Evolutionary conservation across 2,329 filamentous ascomycete genomes (phyloP).

Genomic region (Sordariomycetes sp.): DNA sequence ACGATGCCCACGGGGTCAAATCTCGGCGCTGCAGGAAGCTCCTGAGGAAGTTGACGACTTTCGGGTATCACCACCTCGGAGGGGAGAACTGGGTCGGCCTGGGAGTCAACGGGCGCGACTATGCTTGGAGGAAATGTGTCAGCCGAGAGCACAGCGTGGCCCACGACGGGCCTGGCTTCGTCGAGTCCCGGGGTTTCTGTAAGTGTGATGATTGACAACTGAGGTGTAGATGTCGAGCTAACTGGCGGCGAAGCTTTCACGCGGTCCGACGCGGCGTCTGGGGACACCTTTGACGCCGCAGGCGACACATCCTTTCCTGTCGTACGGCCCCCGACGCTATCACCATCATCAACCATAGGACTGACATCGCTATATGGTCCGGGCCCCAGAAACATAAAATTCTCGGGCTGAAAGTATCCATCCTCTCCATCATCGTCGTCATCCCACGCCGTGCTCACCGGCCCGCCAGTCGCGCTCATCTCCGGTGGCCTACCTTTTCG

Average conservation of each 20-base stretch:
- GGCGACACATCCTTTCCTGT: background rate
- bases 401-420: constrained; percentile 35
- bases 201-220: background rate
- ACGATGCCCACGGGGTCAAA: constrained; percentile 29
- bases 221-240: constrained; percentile 2
- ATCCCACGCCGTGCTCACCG: constrained; percentile 10
- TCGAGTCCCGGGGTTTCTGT: background rate
- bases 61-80: constrained; percentile 19
- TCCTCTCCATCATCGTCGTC: constrained; percentile 18
- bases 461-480: constrained; percentile 10
- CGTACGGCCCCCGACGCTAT: constrained; percentile 8
- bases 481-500: background rate
- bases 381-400: constrained; percentile 38
- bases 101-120: background rate
- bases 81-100: constrained; percentile 1
- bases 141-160: background rate
- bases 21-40: constrained; percentile 15
- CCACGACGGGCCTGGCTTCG: background rate
- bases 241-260: background rate
- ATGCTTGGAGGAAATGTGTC: background rate
- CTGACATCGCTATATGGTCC: constrained; percentile 31
- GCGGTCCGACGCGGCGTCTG: background rate
- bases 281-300: background rate
- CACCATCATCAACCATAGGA: constrained; percentile 25
- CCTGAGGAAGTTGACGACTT: constrained; percentile 16